A percentile compares a stretch with the other conserved stretches of the same genome.
These are phyloP conservation scores for Gossypium davidsonii DNA, from an alignment of 441 rosid genomes.

Conservation along the genomic window DNA sequence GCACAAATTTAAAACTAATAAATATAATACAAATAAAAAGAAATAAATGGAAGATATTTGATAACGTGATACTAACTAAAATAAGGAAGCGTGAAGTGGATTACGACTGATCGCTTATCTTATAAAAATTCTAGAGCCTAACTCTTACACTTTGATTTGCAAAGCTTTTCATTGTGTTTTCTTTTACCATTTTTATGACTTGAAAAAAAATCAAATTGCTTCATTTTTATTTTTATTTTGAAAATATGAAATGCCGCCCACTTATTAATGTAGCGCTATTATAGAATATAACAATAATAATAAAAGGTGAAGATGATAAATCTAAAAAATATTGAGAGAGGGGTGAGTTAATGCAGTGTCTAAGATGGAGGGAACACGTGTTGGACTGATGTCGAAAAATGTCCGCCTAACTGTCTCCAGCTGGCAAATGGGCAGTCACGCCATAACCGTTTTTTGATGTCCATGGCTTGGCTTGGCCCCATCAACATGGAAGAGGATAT, in stretches of 20 bases:
- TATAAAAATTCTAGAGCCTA: background rate
- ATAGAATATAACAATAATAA: too few species aligned
- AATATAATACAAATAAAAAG: background rate
- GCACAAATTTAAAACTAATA: too few species aligned
- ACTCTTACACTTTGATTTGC: background rate
- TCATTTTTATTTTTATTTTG: too few species aligned
- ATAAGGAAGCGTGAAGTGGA: slow-evolving; percentile 20
- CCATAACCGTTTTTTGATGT: slow-evolving; percentile 1
- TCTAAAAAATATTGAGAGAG: too few species aligned
- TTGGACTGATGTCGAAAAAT: background rate
- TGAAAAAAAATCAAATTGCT: background rate
- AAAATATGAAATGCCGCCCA: too few species aligned
- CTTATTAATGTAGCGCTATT: too few species aligned
- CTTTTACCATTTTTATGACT: background rate
- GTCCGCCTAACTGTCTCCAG: slow-evolving; percentile 28
- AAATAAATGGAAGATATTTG: background rate
- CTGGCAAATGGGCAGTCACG: slow-evolving; percentile 26
- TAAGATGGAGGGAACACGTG: slow-evolving; percentile 23
- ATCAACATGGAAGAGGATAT: too few species aligned
- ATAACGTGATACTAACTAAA: background rate
- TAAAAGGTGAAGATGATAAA: background rate
- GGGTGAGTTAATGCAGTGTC: slow-evolving; percentile 14
- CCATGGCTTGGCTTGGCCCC: background rate
- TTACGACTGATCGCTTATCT: slow-evolving; percentile 21
- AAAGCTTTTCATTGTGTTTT: background rate